phyloP scores from a whole-genome alignment of 2,329 filamentous ascomycete genomes.

The Xylogone sp. region DNA sequence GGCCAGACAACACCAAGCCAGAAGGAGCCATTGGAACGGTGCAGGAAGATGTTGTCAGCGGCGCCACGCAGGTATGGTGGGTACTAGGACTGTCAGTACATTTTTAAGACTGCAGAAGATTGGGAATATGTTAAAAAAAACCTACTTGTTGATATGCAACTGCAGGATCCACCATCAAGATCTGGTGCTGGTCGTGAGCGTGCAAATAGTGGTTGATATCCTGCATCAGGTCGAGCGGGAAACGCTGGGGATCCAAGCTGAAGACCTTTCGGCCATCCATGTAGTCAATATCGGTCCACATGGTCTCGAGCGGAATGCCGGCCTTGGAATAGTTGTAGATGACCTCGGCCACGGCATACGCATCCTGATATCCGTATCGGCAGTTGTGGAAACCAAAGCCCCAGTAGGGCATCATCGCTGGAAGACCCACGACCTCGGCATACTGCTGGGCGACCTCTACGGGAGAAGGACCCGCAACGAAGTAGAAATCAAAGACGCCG shows the following conservation, averaged over 20 bases:
- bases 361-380: constrained; percentile 59
- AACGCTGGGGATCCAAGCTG: constrained; percentile 60
- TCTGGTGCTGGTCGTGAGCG: constrained; percentile 62
- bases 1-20: constrained; percentile 73
- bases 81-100: constrained; percentile 33
- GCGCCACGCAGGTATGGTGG: constrained; percentile 48
- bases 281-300: constrained; percentile 65
- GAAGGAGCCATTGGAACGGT: constrained; percentile 49
- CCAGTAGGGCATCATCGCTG: constrained; percentile 63
- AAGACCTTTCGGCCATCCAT: constrained; percentile 56
- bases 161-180: constrained; percentile 76
- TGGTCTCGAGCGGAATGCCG: constrained; percentile 63
- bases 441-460: constrained; percentile 58
- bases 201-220: constrained; percentile 66
- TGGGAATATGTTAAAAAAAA: background rate
- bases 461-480: constrained; percentile 55
- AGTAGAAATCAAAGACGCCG: constrained; percentile 71
- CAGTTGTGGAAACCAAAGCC: constrained; percentile 61
- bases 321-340: constrained; percentile 64
- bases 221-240: constrained; percentile 57
- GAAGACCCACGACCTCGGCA: constrained; percentile 49
- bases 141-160: constrained; percentile 41
- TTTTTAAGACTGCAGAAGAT: background rate
- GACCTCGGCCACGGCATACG: constrained; percentile 62
- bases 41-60: constrained; percentile 43